Conservation (phyloP, 2,329 filamentous ascomycete genomes). For the Magnaporthiopsis poae region DNA sequence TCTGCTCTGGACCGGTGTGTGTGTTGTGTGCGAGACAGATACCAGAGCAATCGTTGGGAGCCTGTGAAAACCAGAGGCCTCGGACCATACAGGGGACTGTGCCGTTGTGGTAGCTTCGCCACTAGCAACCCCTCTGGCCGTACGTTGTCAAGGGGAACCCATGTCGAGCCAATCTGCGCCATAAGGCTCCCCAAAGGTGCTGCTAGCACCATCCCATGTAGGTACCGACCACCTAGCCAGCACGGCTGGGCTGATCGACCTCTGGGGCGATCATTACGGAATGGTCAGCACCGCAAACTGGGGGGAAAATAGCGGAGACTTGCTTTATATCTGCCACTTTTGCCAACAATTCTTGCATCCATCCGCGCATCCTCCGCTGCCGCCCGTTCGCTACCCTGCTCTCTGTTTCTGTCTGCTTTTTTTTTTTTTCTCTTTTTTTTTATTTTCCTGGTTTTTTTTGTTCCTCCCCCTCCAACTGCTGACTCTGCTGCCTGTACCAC, state of each 20-base stretch:
- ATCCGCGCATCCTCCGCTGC: neutral
- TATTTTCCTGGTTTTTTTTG: neutral
- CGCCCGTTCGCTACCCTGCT: neutral
- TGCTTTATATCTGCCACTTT: constrained; percentile 1
- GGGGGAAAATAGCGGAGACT: neutral
- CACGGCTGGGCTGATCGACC: neutral
- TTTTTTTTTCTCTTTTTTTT: neutral
- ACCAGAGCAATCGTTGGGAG: neutral
- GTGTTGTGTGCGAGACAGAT: too few species aligned
- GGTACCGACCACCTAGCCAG: neutral
- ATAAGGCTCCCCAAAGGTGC: neutral
- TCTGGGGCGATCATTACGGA: neutral
- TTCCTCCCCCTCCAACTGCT: neutral
- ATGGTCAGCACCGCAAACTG: neutral
- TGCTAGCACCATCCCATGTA: neutral
- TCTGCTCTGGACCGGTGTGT: too few species aligned
- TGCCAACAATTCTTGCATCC: neutral
- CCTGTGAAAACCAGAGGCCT: neutral
- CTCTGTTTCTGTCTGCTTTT: neutral
- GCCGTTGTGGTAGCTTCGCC: neutral
- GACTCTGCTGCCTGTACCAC: neutral
- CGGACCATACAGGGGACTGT: neutral
- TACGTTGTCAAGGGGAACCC: neutral
- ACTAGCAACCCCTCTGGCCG: neutral
- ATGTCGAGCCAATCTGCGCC: neutral